Conservation (phyloP, 1,284 basidiomycete species). For the Gomphus bonarii region DNA sequence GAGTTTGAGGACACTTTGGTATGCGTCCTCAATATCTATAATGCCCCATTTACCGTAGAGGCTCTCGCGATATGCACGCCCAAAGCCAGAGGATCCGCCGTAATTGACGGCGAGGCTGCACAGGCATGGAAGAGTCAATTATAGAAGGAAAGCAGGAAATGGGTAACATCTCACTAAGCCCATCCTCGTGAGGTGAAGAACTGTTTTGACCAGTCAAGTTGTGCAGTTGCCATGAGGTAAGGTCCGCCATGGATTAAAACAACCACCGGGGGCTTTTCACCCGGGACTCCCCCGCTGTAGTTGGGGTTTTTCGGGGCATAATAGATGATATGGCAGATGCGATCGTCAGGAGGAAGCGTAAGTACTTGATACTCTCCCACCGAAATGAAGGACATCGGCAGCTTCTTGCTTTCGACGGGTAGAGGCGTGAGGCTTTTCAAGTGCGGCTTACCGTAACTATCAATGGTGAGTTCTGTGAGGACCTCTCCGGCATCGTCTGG, state of each 20-base stretch:
- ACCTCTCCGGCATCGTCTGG: neutral
- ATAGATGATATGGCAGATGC: conserved; percentile 21
- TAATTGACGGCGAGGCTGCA: conserved; percentile 13
- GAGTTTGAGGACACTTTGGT: conserved; percentile 23
- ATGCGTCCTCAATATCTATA: conserved; percentile 27
- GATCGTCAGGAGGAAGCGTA: conserved; percentile 10
- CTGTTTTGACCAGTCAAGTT: conserved; percentile 21
- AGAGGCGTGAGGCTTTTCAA: neutral
- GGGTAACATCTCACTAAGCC: conserved; percentile 15
- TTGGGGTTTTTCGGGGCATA: conserved; percentile 26
- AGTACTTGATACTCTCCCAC: conserved; percentile 8
- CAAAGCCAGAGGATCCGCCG: conserved; percentile 13
- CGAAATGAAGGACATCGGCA: conserved; percentile 10
- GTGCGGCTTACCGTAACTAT: neutral
- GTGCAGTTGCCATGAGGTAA: conserved; percentile 18
- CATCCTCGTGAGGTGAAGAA: conserved; percentile 26
- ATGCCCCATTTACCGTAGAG: conserved; percentile 28
- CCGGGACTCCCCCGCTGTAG: conserved; percentile 16
- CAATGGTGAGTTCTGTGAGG: conserved; percentile 17
- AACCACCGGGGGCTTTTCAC: conserved; percentile 26
- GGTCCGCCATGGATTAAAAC: conserved; percentile 29
- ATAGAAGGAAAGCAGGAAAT: neutral
- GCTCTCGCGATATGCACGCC: conserved; percentile 18
- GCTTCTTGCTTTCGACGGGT: conserved; percentile 3
- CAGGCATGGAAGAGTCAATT: neutral